These are phyloP conservation scores for Rubus parviflorus DNA, from an alignment of 306 rosid genomes.

Conservation along the genomic window DNA sequence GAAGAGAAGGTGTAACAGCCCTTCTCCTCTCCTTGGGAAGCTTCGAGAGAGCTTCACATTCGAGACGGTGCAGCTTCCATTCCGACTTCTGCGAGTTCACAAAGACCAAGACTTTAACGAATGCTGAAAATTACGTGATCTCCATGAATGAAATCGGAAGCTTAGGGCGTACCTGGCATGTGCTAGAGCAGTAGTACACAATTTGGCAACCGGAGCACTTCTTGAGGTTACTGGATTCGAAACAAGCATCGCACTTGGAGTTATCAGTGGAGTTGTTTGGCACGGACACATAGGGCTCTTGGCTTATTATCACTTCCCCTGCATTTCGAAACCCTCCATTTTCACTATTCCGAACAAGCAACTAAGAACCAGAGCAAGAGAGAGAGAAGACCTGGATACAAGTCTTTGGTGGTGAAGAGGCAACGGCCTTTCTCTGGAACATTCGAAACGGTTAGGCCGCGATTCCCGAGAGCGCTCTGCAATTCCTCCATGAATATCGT, in stretches of 20 bases:
- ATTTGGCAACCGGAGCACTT: conserved; percentile 67
- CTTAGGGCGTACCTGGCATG: conserved; percentile 54
- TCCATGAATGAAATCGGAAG: background rate
- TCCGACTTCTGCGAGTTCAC: conserved; percentile 57
- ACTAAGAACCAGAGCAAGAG: background rate
- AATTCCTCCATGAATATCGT: conserved; percentile 59
- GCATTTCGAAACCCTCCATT: conserved; percentile 21
- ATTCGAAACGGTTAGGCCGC: conserved; percentile 46
- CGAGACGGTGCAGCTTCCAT: conserved; percentile 92
- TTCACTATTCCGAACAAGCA: background rate
- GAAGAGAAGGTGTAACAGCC: conserved; percentile 79
- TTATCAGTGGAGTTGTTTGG: conserved; percentile 53
- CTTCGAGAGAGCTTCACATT: conserved; percentile 71
- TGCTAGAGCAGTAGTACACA: conserved; percentile 59
- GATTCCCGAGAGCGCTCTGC: conserved; percentile 39
- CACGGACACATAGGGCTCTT: conserved; percentile 68
- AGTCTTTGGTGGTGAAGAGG: conserved; percentile 55
- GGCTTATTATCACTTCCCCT: conserved; percentile 76
- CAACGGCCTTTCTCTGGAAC: conserved; percentile 69
- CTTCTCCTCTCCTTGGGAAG: conserved; percentile 52
- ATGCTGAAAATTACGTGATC: background rate
- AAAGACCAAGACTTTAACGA: background rate
- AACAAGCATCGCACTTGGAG: conserved; percentile 71
- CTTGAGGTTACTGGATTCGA: conserved; percentile 48
- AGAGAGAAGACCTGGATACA: conserved; percentile 55